A percentile compares a stretch with the other conserved stretches of the same genome.
phyloP scores from a whole-genome alignment of 345 rosid genomes.

The Melaleuca alternifolia region DNA sequence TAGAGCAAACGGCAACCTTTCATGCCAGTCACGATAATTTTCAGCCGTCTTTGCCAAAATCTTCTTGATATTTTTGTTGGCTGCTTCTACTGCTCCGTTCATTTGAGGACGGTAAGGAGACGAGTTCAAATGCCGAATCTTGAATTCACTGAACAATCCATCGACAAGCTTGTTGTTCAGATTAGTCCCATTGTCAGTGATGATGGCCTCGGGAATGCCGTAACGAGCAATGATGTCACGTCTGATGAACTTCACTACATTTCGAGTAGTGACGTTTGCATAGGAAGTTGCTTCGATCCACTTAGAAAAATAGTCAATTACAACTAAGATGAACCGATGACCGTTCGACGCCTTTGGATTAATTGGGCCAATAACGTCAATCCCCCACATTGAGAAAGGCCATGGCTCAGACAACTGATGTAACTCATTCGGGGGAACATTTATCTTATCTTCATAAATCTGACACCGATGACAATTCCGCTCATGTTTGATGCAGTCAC shows the following conservation, averaged over 20 bases:
- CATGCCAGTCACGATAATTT: no score
- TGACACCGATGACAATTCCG: background rate
- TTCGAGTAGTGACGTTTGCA: background rate
- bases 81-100: background rate
- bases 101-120: background rate
- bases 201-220: background rate
- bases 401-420: background rate
- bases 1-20: background rate
- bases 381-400: constrained; percentile 7
- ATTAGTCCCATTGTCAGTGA: background rate
- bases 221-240: background rate
- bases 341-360: constrained; percentile 1
- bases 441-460: background rate
- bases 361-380: background rate
- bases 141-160: background rate
- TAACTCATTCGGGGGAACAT: background rate
- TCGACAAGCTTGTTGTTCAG: background rate
- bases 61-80: background rate
- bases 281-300: background rate
- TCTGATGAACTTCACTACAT: background rate
- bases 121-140: background rate
- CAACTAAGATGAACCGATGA: background rate
- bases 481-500: background rate
- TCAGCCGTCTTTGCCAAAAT: background rate
- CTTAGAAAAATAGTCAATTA: background rate